Evolutionary conservation across 2,329 filamentous ascomycete genomes (phyloP), one percentile per base, ranked within the genome.

Genomic region (Tolypocladium tropicale): DNA sequence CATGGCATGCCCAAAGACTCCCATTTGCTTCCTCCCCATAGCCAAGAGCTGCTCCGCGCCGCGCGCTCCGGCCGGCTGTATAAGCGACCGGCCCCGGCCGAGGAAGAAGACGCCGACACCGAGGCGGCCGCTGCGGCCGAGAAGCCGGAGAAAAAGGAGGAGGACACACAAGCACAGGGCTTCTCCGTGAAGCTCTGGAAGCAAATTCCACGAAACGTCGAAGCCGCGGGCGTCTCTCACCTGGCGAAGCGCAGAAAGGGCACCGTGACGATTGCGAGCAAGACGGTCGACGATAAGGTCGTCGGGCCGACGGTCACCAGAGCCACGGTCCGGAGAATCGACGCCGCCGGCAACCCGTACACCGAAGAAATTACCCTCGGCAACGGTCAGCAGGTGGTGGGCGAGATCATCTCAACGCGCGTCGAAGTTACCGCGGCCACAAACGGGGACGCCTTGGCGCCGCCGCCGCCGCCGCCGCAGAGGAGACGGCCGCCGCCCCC

Each of bases 1-100:
- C 78, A 82, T 60, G 83, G 82, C 49, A 93, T 96, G 89, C 93
- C 93, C 41, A 88, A 89, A 64, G 93, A 96, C 68, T 89, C 84
- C 33, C 81, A 88, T 57, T 78, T 95, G 34, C 76, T 96, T 11
- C 82, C 89, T 0, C 81, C 86, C 1, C 88, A 91, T 68, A 93
- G 87, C 54, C 89, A 94, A 65, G 89, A 92, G 61, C 79, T 96
- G 6, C 78, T 96, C 16, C 85, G 89, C 56, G 88, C 89, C 39
- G 90, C 90, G 52, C 83, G 92, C 57, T 89, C 89, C 23, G 89
- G 89, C 6, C 80, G 81, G 55, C 76, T 90, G 14, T 90, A 88
- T 64, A 92, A 95, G 69, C 82, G 86, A 18, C 84, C 85, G 34
- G 78, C 80, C 14, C 81, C 85, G 0, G 65, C 68, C 4, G 82